A percentile compares a stretch with the other conserved stretches of the same genome.
These are phyloP conservation scores for Ogataea haglerorum DNA, from an alignment of 805 yeast species.

Conservation along the genomic window DNA sequence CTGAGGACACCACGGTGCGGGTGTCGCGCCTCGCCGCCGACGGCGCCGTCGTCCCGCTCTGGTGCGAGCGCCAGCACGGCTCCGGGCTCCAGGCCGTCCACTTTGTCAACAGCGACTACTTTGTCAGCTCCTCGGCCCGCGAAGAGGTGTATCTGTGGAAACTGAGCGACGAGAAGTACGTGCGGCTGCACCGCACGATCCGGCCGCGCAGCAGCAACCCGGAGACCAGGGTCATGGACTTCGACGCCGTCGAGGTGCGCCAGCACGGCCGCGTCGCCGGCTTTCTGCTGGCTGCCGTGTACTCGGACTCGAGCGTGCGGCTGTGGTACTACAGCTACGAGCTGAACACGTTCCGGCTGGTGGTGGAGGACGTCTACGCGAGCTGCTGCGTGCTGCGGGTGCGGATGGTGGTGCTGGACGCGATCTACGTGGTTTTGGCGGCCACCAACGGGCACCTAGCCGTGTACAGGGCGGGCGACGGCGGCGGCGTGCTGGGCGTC, in stretches of 20 bases:
- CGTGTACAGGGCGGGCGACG: conserved; percentile 50
- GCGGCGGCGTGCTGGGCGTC: conserved; percentile 11
- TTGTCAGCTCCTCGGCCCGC: conserved; percentile 68
- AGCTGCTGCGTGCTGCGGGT: conserved; percentile 76
- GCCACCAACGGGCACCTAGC: conserved; percentile 83
- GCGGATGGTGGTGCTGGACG: conserved; percentile 34
- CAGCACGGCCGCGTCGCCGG: conserved; percentile 32
- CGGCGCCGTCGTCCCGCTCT: conserved; percentile 46
- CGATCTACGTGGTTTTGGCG: conserved; percentile 46
- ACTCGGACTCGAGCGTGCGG: conserved; percentile 78
- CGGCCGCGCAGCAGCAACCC: conserved; percentile 58
- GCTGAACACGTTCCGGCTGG: conserved; percentile 37
- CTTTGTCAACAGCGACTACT: conserved; percentile 48
- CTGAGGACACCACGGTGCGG: conserved; percentile 83
- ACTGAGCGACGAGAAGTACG: conserved; percentile 38
- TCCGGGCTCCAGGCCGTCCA: conserved; percentile 82
- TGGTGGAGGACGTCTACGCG: conserved; percentile 53
- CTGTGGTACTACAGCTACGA: conserved; percentile 51
- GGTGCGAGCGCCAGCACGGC: conserved; percentile 76
- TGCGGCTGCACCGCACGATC: conserved; percentile 48
- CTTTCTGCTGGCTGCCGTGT: conserved; percentile 62
- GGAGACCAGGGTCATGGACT: conserved; percentile 89
- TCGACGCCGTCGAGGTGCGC: conserved; percentile 45
- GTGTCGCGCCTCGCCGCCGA: conserved; percentile 41
- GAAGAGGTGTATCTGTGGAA: conserved; percentile 89